Percentiles rank a stretch among this genome's conserved stretches.
phyloP scores from a whole-genome alignment of 345 rosid genomes.

The Combretum micranthum region DNA sequence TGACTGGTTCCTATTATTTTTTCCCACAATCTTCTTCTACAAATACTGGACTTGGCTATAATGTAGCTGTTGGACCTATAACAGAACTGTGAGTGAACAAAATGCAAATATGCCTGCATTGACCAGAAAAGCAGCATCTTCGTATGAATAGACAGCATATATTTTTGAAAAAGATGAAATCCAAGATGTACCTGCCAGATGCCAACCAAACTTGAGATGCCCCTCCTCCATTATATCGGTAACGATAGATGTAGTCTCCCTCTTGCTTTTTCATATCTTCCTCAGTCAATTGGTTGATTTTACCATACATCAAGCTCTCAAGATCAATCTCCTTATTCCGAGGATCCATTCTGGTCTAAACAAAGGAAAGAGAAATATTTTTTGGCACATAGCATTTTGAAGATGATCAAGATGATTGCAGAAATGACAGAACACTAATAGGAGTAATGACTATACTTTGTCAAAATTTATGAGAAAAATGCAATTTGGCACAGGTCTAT shows the following conservation, averaged over 20 bases:
- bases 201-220: constrained; percentile 98
- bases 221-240: constrained; percentile 96
- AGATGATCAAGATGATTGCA: too few species aligned
- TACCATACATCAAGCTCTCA: constrained; percentile 57
- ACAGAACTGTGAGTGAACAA: neutral
- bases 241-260: constrained; percentile 88
- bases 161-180: neutral
- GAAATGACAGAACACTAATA: constrained; percentile 8
- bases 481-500: constrained; percentile 80
- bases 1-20: too few species aligned
- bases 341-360: constrained; percentile 95
- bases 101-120: neutral
- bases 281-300: constrained; percentile 49
- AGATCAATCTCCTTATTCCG: constrained; percentile 70
- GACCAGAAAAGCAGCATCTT: neutral
- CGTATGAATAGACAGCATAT: neutral
- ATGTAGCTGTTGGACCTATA: too few species aligned
- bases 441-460: constrained; percentile 50
- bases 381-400: neutral
- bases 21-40: too few species aligned
- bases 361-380: constrained; percentile 8
- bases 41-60: too few species aligned
- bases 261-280: constrained; percentile 89
- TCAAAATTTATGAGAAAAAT: constrained; percentile 90
- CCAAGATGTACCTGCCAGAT: constrained; percentile 71